A percentile compares a stretch with the other conserved stretches of the same genome.
Evolutionary conservation across 495 filamentous ascomycete species (phyloP).

Genomic region (Lophium mytilinum): DNA sequence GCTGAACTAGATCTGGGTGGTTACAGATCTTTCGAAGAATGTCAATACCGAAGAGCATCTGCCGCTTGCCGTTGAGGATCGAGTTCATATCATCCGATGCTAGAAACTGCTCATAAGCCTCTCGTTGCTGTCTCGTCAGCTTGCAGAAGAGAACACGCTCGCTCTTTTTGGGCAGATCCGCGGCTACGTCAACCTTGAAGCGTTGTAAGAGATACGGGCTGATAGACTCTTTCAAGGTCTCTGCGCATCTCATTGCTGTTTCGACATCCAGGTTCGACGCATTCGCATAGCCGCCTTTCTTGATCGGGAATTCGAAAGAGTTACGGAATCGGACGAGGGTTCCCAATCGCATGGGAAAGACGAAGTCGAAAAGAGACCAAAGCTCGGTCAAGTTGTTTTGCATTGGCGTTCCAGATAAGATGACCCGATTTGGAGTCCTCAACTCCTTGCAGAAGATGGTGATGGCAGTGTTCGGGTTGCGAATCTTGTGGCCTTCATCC

Average conservation of each 20-base stretch:
- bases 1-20: conserved; percentile 79
- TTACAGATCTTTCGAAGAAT: conserved; percentile 95
- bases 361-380: conserved; percentile 95
- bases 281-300: conserved; percentile 84
- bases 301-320: conserved; percentile 88
- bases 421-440: conserved; percentile 77
- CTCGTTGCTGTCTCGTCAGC: conserved; percentile 65
- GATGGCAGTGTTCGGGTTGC: conserved; percentile 86
- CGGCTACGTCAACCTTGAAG: conserved; percentile 85
- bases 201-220: conserved; percentile 89
- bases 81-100: conserved; percentile 69
- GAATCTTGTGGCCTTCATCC: conserved; percentile 96
- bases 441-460: conserved; percentile 91
- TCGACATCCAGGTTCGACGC: conserved; percentile 87
- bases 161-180: conserved; percentile 87
- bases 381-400: conserved; percentile 96
- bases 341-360: conserved; percentile 90
- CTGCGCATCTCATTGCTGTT: conserved; percentile 82
- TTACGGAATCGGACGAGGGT: conserved; percentile 82
- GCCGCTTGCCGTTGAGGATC: conserved; percentile 64
- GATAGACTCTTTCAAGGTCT: conserved; percentile 83
- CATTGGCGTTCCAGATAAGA: conserved; percentile 92
- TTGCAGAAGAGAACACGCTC: conserved; percentile 95
- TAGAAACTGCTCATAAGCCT: conserved; percentile 73
- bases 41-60: conserved; percentile 81